phyloP scores from a whole-genome alignment of 257 asterid species.

The Jacaranda copaia region DNA sequence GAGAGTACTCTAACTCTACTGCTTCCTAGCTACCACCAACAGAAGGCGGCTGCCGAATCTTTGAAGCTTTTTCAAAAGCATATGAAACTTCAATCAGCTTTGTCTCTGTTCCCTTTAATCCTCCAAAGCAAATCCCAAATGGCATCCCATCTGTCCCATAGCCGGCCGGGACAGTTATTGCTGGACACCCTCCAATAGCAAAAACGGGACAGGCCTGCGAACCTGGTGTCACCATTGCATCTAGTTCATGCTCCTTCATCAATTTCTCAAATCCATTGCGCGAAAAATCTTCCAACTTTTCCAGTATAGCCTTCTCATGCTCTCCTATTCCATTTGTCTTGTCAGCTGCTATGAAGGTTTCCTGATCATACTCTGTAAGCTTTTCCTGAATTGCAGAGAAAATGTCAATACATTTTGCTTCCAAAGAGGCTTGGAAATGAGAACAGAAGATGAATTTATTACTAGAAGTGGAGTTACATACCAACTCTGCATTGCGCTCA shows the following conservation, averaged over 20 bases:
- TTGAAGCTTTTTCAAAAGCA: slow-evolving; percentile 68
- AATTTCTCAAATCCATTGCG: slow-evolving; percentile 60
- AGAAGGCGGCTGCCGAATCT: slow-evolving; percentile 52
- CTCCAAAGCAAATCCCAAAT: slow-evolving; percentile 72
- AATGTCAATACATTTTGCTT: too few species aligned
- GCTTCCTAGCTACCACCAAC: neutral
- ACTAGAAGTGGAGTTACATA: slow-evolving; percentile 30
- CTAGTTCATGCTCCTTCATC: slow-evolving; percentile 56
- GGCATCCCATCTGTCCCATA: slow-evolving; percentile 69
- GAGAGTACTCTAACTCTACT: too few species aligned
- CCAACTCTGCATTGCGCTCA: slow-evolving; percentile 44
- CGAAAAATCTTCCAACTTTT: slow-evolving; percentile 48
- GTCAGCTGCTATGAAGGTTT: slow-evolving; percentile 59
- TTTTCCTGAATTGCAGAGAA: slow-evolving; percentile 43
- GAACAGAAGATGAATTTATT: neutral
- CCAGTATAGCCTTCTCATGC: slow-evolving; percentile 45
- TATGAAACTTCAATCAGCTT: slow-evolving; percentile 61
- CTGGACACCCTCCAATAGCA: slow-evolving; percentile 79
- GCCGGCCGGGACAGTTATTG: slow-evolving; percentile 66
- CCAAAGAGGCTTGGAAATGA: neutral
- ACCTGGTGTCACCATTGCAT: slow-evolving; percentile 63
- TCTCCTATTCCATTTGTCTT: slow-evolving; percentile 58
- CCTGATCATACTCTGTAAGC: slow-evolving; percentile 54
- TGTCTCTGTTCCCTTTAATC: slow-evolving; percentile 64
- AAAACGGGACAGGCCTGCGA: slow-evolving; percentile 48